phyloP scores from a whole-genome alignment of 495 filamentous ascomycete species.

The Sabuloglossum arenarium region DNA sequence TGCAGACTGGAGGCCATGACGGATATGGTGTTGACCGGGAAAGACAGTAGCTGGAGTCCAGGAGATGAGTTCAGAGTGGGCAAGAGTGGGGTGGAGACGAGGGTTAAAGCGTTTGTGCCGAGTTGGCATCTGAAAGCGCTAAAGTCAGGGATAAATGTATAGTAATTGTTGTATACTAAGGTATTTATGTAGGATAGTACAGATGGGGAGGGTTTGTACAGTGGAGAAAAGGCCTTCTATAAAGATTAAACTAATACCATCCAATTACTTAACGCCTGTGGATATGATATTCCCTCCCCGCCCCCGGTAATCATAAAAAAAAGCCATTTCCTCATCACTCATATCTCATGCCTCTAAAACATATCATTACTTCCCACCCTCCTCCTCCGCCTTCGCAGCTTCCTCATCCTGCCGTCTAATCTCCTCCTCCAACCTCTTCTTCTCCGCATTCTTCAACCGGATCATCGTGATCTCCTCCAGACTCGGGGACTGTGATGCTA shows the following conservation, averaged over 20 bases:
- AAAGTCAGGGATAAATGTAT: not conserved
- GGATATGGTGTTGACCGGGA: constrained; percentile 40
- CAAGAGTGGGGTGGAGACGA: constrained; percentile 28
- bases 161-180: not conserved
- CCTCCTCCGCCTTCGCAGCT: not conserved
- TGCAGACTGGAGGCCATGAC: constrained; percentile 86
- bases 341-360: not conserved
- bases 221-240: no score
- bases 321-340: not conserved
- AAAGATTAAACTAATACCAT: no score
- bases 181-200: not conserved
- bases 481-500: constrained; percentile 23
- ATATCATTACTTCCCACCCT: constrained; percentile 15
- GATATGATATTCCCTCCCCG: no score
- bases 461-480: constrained; percentile 39
- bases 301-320: not conserved
- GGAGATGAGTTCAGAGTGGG: constrained; percentile 33
- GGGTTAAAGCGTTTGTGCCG: constrained; percentile 75
- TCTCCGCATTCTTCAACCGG: constrained; percentile 32
- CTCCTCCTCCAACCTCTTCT: constrained; percentile 14
- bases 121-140: constrained; percentile 28
- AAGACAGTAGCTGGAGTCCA: constrained; percentile 30
- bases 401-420: constrained; percentile 12
- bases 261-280: no score
- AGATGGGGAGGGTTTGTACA: not conserved